Percentiles rank a stretch among this genome's conserved stretches.
Conservation (phyloP, 768 basidiomycete genomes). For the Lentinula edodes region DNA sequence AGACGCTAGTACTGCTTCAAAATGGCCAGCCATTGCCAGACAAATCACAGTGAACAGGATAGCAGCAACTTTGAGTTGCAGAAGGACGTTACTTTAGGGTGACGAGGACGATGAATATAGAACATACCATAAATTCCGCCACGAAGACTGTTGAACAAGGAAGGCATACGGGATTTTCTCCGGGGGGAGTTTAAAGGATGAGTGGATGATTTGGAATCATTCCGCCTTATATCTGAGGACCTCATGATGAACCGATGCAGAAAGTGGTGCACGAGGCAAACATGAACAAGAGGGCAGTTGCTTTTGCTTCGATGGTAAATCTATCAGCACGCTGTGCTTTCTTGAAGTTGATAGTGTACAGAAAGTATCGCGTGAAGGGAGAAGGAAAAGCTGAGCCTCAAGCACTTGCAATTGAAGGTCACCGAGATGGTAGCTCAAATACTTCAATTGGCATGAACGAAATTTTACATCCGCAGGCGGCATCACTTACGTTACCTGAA, state of each 20-base stretch:
- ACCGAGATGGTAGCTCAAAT: not conserved
- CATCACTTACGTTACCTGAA: not conserved
- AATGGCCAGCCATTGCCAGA: constrained; percentile 74
- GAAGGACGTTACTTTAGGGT: not conserved
- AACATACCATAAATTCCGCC: constrained; percentile 60
- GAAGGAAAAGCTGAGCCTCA: not conserved
- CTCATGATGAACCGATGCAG: constrained; percentile 38
- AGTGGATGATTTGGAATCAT: constrained; percentile 3
- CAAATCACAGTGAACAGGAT: constrained; percentile 75
- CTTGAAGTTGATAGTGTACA: not conserved
- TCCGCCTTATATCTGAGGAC: constrained; percentile 17
- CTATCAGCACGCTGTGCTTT: not conserved
- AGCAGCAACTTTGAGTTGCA: constrained; percentile 43
- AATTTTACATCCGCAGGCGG: not conserved
- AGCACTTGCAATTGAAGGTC: not conserved
- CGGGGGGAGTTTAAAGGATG: constrained; percentile 12
- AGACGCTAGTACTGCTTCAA: constrained; percentile 62
- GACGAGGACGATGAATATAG: constrained; percentile 6
- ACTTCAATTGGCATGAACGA: not conserved
- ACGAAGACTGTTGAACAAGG: constrained; percentile 67
- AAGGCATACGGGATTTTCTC: constrained; percentile 51
- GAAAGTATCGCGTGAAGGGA: constrained; percentile 1
- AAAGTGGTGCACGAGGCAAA: constrained; percentile 41
- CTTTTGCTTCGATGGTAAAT: not conserved
- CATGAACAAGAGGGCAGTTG: constrained; percentile 24